Conservation (phyloP, 352 stramenopile genomes). For the Sclerospora graminicola region DNA sequence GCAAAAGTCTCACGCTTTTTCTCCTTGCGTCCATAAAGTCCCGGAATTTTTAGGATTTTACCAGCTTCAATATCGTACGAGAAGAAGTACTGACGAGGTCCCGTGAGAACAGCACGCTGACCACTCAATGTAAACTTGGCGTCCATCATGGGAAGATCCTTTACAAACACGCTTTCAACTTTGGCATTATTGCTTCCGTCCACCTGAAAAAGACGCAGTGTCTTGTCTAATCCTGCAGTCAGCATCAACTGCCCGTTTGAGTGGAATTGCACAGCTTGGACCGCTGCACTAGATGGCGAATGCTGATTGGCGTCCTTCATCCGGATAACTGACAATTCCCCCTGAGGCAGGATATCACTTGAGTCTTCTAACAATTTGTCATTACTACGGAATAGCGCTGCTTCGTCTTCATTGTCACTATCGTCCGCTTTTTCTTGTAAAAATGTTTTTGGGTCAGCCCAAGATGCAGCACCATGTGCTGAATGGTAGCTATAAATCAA, state of each 20-base stretch:
- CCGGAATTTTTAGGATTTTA: constrained; percentile 86
- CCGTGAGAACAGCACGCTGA: constrained; percentile 84
- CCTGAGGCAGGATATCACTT: constrained; percentile 46
- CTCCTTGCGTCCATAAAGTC: constrained; percentile 84
- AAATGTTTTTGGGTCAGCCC: constrained; percentile 70
- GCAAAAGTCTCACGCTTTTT: constrained; percentile 89
- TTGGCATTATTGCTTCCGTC: constrained; percentile 85
- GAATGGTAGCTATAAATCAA: constrained; percentile 46
- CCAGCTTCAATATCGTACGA: constrained; percentile 92
- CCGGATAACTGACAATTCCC: constrained; percentile 49
- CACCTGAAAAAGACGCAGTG: constrained; percentile 88
- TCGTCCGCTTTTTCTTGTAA: constrained; percentile 27
- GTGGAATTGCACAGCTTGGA: constrained; percentile 88
- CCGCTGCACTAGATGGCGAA: constrained; percentile 66
- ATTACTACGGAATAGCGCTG: constrained; percentile 42
- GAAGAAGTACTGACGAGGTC: constrained; percentile 94
- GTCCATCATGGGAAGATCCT: constrained; percentile 83
- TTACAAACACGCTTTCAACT: constrained; percentile 84
- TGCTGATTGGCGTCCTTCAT: constrained; percentile 91
- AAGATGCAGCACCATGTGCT: constrained; percentile 40
- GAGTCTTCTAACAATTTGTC: constrained; percentile 43
- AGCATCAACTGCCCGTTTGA: constrained; percentile 80
- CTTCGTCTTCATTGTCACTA: constrained; percentile 61
- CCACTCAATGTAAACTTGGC: constrained; percentile 78
- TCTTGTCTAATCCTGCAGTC: constrained; percentile 88